Evolutionary conservation across 140 eudicot genomes (phyloP).

Genomic region (Anethum foeniculum): DNA sequence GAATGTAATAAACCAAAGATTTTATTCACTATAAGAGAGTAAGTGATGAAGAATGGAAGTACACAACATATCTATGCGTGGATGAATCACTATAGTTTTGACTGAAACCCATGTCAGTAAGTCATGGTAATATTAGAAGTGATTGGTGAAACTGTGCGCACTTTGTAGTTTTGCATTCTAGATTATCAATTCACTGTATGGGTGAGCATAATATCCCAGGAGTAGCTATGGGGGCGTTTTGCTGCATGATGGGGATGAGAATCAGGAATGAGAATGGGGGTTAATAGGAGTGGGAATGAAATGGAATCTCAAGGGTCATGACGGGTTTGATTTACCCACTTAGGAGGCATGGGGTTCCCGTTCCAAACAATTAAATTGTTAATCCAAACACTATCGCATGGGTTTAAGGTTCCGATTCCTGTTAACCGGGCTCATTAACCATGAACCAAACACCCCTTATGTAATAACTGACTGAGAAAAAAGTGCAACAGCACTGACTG

Average conservation of each 20-base stretch:
- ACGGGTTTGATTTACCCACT: no score
- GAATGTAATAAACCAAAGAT: background rate
- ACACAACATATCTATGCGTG: background rate
- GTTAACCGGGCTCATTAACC: no score
- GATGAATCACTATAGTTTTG: background rate
- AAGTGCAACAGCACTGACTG: background rate
- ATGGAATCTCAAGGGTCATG: no score
- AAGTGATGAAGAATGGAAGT: background rate
- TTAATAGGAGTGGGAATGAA: no score
- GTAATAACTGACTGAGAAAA: background rate
- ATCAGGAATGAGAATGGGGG: no score
- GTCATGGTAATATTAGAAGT: background rate
- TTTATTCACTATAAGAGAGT: background rate
- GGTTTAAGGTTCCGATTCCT: no score
- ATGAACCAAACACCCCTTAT: no score
- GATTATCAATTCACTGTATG: background rate
- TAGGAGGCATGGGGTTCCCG: no score
- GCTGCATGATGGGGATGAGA: no score
- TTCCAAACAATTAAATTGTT: no score
- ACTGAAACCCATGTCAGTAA: background rate
- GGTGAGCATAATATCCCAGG: background rate
- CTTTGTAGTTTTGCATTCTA: background rate
- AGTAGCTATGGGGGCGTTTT: background rate
- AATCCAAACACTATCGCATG: no score
- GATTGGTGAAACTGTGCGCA: background rate